These are phyloP conservation scores for Cucumis variabilis DNA, from an alignment of 331 rosid species.

Conservation along the genomic window DNA sequence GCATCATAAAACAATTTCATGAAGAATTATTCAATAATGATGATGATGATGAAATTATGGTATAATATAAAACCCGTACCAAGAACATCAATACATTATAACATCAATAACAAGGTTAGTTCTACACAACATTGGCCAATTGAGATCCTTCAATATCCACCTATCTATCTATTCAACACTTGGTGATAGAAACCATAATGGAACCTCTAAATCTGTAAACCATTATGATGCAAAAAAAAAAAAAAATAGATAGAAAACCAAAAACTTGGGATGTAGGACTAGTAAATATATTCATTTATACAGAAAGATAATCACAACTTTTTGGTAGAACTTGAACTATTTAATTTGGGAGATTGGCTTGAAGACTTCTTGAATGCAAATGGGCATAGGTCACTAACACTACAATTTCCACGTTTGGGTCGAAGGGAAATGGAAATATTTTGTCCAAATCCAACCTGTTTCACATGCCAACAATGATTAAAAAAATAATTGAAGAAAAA, in stretches of 20 bases:
- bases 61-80: not conserved
- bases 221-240: not conserved
- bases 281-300: not conserved
- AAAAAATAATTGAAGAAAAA: not conserved
- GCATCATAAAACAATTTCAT: not conserved
- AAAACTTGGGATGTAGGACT: not conserved
- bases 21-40: not conserved
- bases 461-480: not conserved
- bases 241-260: not conserved
- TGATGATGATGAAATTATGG: not conserved
- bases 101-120: not conserved
- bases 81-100: not conserved
- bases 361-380: constrained; percentile 74
- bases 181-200: not conserved
- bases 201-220: not conserved
- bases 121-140: not conserved
- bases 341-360: constrained; percentile 60
- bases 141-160: not conserved
- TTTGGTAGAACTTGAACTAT: constrained; percentile 45
- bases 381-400: constrained; percentile 65
- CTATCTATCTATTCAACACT: not conserved
- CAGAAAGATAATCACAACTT: constrained; percentile 36
- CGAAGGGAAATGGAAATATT: constrained; percentile 83
- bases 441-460: constrained; percentile 93
- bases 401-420: constrained; percentile 74